Base-by-base conservation (phyloP, 2,329 filamentous ascomycete genomes). In the Trichocomaceae sp. region DNA sequence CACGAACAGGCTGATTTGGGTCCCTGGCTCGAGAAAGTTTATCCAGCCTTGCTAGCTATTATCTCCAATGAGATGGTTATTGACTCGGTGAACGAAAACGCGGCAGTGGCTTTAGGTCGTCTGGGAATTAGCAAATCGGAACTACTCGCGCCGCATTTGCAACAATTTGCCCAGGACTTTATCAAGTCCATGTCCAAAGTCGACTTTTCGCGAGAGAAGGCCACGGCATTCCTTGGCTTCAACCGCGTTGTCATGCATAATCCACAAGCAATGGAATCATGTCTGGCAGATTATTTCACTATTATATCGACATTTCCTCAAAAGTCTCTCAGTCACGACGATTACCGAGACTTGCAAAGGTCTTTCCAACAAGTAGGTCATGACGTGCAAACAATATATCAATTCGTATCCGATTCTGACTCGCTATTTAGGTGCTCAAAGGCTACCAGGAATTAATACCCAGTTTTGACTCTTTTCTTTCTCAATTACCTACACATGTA, bases 161-260 rank as follows among this genome's bases (percentile, higher is more conserved):
- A 82, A 17, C 85, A 82, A 31, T 95, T 95, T 69, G 90, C 92
- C 0, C 83, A 86, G 35, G 83, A 87, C 35, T 97, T 96, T 75
- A 74, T 99, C 52, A 79, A 77, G 50, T 83, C 86, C 2, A 95
- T 99, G 81, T 82, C 83, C 57, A 87, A 90, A 59, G 86, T 97
- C 31, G 86, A 90, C 51, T 86, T 88, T 65, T 92, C 90, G 2
- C 88, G 95, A 58, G 93, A 99, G 73, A 99, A 99, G 75, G 90
- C 88, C 0, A 91, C 91, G 23, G 92, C 93, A 0, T 89, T 97
- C 69, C 84, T 89, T 64, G 93, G 93, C 0, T 96, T 99, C 73
- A 88, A 88, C 53, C 80, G 87, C 62, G 81, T 95, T 47, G 87
- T 97, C 3, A 81, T 87, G 58, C 83, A 84, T 66, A 97, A 97